phyloP scores from a whole-genome alignment of 140 eudicot genomes.

The Oenanthe javanica region DNA sequence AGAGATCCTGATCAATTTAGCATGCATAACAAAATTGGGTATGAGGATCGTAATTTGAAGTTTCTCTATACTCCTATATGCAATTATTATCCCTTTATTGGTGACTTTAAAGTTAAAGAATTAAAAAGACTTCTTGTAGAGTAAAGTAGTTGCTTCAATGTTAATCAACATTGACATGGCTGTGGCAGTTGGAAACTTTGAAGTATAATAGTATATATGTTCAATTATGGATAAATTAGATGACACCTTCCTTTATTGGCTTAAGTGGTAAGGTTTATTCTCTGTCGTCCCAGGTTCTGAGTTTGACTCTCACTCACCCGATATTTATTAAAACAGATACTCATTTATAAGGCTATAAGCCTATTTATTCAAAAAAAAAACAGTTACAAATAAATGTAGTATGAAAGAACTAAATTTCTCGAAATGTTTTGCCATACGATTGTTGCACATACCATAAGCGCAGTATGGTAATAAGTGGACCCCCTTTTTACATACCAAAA shows the following conservation, averaged over 20 bases:
- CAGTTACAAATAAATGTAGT: not conserved
- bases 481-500: no score
- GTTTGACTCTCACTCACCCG: no score
- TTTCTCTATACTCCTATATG: not conserved
- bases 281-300: no score
- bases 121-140: not conserved
- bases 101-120: not conserved
- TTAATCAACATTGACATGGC: not conserved
- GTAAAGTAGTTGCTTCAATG: not conserved
- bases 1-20: not conserved
- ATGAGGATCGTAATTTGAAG: not conserved
- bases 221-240: not conserved
- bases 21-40: not conserved
- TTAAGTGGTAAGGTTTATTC: not conserved
- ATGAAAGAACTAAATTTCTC: not conserved
- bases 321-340: no score
- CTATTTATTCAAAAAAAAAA: no score
- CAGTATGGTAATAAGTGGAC: no score
- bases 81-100: not conserved
- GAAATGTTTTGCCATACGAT: not conserved
- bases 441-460: no score
- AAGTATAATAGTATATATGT: not conserved
- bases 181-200: not conserved
- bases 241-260: not conserved
- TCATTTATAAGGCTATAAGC: no score